Evolutionary conservation across 2,329 filamentous ascomycete genomes (phyloP).

Genomic region (Alternaria novae-zelandiae): DNA sequence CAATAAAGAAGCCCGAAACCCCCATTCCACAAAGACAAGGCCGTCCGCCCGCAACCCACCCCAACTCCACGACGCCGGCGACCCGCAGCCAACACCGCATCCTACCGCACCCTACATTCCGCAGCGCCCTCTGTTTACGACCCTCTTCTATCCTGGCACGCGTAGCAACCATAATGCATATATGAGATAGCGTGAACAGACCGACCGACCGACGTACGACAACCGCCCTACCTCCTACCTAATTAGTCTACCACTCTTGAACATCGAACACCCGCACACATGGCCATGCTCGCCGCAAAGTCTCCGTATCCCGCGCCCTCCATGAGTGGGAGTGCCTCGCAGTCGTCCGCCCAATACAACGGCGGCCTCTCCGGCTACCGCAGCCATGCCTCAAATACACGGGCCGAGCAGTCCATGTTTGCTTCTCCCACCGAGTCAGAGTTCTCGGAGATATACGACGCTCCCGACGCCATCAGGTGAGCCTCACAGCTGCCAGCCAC

Average conservation of each 20-base stretch:
- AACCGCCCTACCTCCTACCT: constrained; percentile 1
- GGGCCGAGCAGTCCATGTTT: constrained; percentile 62
- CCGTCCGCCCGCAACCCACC: constrained; percentile 4
- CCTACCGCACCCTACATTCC: not conserved
- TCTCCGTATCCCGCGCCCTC: constrained; percentile 68
- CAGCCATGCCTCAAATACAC: constrained; percentile 38
- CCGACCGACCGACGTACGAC: constrained; percentile 1
- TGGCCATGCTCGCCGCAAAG: constrained; percentile 83
- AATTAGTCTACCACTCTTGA: constrained; percentile 1
- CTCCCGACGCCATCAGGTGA: constrained; percentile 65
- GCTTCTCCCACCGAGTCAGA: constrained; percentile 90
- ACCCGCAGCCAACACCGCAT: constrained; percentile 1
- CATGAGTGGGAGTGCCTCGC: constrained; percentile 47
- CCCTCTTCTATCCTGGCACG: not conserved
- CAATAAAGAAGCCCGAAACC: constrained; percentile 18
- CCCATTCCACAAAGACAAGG: constrained; percentile 15
- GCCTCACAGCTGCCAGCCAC: constrained; percentile 1
- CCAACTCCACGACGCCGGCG: constrained; percentile 8
- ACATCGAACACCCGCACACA: constrained; percentile 40
- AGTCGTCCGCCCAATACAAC: constrained; percentile 45
- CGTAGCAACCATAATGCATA: constrained; percentile 23
- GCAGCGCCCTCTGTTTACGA: constrained; percentile 13
- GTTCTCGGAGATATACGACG: constrained; percentile 79
- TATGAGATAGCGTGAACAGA: constrained; percentile 14
- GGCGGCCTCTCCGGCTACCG: constrained; percentile 45